Evolutionary conservation across 2,329 filamentous ascomycete species (phyloP).

Genomic region (Hymenoscyphus salicellus): DNA sequence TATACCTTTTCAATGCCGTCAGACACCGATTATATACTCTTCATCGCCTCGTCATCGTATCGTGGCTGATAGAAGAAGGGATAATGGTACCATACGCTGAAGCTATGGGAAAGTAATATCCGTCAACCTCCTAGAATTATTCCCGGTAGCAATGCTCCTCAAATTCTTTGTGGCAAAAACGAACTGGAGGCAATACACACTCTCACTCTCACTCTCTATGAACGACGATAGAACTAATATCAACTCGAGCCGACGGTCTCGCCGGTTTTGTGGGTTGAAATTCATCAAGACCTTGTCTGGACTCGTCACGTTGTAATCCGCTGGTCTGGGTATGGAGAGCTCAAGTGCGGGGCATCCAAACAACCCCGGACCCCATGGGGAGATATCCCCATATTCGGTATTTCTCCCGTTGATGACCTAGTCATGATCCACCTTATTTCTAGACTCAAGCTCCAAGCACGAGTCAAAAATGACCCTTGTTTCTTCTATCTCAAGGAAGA

Average conservation of each 20-base stretch:
- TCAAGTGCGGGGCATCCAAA: not conserved
- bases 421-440: not conserved
- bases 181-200: not conserved
- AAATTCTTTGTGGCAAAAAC: not conserved
- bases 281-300: not conserved
- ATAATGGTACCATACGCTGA: not conserved
- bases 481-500: not conserved
- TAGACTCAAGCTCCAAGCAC: not conserved
- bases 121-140: not conserved
- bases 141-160: not conserved
- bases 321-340: not conserved
- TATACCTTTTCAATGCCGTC: too few relatives aligned
- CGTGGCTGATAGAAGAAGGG: not conserved
- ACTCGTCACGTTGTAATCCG: not conserved
- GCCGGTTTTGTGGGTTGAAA: not conserved
- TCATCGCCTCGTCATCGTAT: not conserved
- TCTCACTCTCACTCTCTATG: not conserved
- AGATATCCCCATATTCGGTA: not conserved
- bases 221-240: not conserved
- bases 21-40: too few relatives aligned
- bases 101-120: not conserved
- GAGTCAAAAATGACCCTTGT: not conserved
- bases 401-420: not conserved
- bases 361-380: conserved; percentile 2
- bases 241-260: not conserved